Evolutionary conservation across 106 monocot species (phyloP), one percentile per base, ranked within the genome.

Genomic region (Dendrobium officinale): DNA sequence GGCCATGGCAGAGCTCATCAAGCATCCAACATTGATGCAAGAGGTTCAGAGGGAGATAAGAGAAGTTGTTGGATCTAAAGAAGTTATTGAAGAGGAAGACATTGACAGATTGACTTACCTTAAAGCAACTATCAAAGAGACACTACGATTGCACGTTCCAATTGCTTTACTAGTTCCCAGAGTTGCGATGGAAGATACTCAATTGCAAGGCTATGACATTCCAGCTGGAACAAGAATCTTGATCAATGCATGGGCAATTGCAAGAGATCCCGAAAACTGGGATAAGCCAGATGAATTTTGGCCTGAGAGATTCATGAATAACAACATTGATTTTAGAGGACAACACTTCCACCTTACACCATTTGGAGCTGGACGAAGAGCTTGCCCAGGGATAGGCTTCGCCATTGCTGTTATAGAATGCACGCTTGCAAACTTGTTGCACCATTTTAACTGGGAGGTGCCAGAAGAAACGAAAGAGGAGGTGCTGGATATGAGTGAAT

Each of bases 1-100:
- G 84, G 24, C 81, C 0, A 87, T 87, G 84, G 78, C 87, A 4
- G 87, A 87, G 78, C 84, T 87, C 16, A 37, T 81, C 29, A 77
- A 56, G 15, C 16, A 87, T 58, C 87, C 87, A 47, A 31, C 4
- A 31, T 18, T 26, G 6, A 84, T 87, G 84, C 72, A 78, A 18
- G 78, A 70, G 59, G 77, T 41, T 3, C 87, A 87, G 78, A 77
- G 40, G 6, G 87, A 87, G 26, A 43, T 87, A 15, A 70, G 81
- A 74, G 13, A 55, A 1, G 24, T 59, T 20, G 29, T 64, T 15
- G 72, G 55, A 13, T 20, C 20, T 4, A 27, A 64, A 37, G 16
- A 16, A 1, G 55, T 37, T 17, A 24, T 80, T 4, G 10, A 44
- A 29, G 81, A 84, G n/a, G 77, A 77, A 13, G 61, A 55, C 0